A percentile compares a stretch with the other conserved stretches of the same genome.
Conservation (phyloP, 2,329 filamentous ascomycete species). For the Pseudogymnoascus sp. region DNA sequence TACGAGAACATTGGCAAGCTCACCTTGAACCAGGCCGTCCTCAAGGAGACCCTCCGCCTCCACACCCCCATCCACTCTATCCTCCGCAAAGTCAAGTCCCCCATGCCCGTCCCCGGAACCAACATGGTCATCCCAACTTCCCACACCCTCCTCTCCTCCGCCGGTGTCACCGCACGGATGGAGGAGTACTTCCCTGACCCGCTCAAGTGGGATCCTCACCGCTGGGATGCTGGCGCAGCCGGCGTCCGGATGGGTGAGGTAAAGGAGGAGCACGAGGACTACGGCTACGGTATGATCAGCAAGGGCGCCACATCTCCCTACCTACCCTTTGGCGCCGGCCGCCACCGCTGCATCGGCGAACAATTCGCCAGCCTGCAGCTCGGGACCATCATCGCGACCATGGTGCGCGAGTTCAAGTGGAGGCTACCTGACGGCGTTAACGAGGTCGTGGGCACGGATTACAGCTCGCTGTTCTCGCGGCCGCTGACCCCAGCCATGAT, state of each 20-base stretch:
- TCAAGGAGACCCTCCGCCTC: conserved; percentile 86
- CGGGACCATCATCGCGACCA: conserved; percentile 69
- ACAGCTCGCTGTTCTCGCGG: conserved; percentile 63
- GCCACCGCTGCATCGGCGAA: conserved; percentile 93
- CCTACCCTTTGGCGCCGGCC: conserved; percentile 84
- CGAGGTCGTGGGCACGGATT: conserved; percentile 60
- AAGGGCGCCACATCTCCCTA: conserved; percentile 88
- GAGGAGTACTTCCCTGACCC: conserved; percentile 74
- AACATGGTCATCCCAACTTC: conserved; percentile 73
- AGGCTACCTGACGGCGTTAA: conserved; percentile 63
- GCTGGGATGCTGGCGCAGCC: conserved; percentile 65
- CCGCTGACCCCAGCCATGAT: conserved; percentile 64
- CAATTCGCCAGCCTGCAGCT: conserved; percentile 93
- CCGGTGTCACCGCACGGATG: conserved; percentile 69
- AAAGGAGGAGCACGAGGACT: conserved; percentile 73
- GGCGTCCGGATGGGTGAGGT: conserved; percentile 43
- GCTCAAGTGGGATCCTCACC: conserved; percentile 77
- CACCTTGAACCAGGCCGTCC: conserved; percentile 71
- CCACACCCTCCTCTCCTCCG: conserved; percentile 76
- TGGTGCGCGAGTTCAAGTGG: conserved; percentile 75
- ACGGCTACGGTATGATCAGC: conserved; percentile 86
- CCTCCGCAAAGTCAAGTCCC: conserved; percentile 82
- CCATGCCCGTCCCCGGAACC: conserved; percentile 75
- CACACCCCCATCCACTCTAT: conserved; percentile 94
- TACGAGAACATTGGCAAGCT: conserved; percentile 74